Conservation (phyloP, 2,329 filamentous ascomycete genomes). For the Exophiala phaeomuriformis region DNA sequence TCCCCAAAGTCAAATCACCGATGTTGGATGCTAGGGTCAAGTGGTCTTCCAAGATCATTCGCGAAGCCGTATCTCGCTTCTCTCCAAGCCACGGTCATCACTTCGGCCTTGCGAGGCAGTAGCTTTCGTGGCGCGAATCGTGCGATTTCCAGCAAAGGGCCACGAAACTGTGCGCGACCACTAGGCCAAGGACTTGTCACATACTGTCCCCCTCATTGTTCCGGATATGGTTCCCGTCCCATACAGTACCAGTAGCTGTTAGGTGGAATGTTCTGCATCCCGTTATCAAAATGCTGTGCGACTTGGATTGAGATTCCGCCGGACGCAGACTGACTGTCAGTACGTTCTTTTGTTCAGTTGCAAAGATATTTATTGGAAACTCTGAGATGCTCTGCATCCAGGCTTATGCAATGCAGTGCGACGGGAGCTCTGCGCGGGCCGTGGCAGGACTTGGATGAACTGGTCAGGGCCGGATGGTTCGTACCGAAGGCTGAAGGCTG, state of each 20-base stretch:
- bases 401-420: conserved; percentile 7
- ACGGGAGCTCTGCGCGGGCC: not conserved
- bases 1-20: conserved; percentile 12
- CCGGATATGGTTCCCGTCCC: not conserved
- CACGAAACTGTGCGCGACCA: not conserved
- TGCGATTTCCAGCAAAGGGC: conserved; percentile 9
- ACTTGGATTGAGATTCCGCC: conserved; percentile 3
- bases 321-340: not conserved
- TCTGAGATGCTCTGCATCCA: conserved; percentile 6
- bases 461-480: conserved; percentile 12
- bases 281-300: not conserved
- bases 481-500: conserved; percentile 16
- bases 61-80: not conserved
- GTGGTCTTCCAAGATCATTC: conserved; percentile 11
- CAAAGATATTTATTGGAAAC: not conserved
- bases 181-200: not conserved
- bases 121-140: conserved; percentile 1
- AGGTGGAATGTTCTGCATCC: not conserved
- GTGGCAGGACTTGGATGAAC: not conserved
- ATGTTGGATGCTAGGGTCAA: conserved; percentile 10
- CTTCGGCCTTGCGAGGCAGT: conserved; percentile 10
- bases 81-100: conserved; percentile 8
- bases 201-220: not conserved
- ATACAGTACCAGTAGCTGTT: conserved; percentile 2
- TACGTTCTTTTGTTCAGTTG: conserved; percentile 10